Percentiles rank a stretch among this genome's conserved stretches.
Conservation (phyloP, 2,329 filamentous ascomycete genomes). For the Colletotrichum melonis region DNA sequence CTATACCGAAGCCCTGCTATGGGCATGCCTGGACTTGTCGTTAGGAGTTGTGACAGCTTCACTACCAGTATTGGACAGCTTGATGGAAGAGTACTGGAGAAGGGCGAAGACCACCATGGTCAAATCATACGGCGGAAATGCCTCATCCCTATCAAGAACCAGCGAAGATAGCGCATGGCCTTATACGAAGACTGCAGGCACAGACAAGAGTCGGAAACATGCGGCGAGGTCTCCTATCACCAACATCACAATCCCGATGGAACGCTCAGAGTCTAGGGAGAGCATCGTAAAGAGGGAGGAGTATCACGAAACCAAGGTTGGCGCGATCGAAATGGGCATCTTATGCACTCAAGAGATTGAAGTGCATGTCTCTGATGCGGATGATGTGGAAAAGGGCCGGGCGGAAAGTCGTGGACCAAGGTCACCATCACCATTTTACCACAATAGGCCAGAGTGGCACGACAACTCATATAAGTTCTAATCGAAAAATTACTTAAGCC, state of each 20-base stretch:
- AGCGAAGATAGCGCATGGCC: neutral
- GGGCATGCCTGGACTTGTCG: conserved; percentile 46
- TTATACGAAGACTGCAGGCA: conserved; percentile 13
- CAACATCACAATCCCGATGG: neutral
- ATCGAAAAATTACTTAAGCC: neutral
- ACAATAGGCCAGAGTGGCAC: conserved; percentile 25
- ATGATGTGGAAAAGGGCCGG: neutral
- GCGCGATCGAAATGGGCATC: conserved; percentile 20
- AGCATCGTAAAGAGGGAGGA: conserved; percentile 8
- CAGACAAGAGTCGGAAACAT: neutral
- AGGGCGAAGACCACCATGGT: neutral
- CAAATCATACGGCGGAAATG: neutral
- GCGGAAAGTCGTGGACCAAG: neutral
- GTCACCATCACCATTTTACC: conserved; percentile 14
- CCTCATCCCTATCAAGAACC: neutral
- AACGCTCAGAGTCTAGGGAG: conserved; percentile 18
- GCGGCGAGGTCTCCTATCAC: neutral
- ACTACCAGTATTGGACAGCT: conserved; percentile 45
- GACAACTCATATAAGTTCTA: neutral
- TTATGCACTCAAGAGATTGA: conserved; percentile 20
- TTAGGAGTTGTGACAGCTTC: conserved; percentile 47
- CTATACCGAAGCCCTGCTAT: conserved; percentile 43
- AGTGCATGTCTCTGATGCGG: conserved; percentile 5
- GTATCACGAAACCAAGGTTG: neutral
- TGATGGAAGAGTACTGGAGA: conserved; percentile 17